Conservation (phyloP, 2,329 filamentous ascomycete species). For the Arachnomyces sp. region DNA sequence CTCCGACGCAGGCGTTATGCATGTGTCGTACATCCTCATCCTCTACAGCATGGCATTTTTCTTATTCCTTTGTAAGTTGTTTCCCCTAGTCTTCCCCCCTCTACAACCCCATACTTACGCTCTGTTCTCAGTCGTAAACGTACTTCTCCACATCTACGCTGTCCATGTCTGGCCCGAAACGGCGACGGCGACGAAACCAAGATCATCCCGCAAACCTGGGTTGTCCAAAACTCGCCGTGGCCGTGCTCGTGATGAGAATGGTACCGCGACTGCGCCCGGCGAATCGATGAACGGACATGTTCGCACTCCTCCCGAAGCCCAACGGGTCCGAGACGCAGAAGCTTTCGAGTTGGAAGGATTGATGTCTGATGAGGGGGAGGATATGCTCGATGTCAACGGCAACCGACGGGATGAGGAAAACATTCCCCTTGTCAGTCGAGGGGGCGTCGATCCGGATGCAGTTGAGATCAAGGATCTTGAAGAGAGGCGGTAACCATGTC, state of each 20-base stretch:
- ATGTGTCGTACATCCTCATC: conserved; percentile 87
- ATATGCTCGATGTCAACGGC: conserved; percentile 28
- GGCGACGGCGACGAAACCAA: conserved; percentile 9
- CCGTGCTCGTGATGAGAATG: not conserved
- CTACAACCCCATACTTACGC: conserved; percentile 7
- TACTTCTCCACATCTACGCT: conserved; percentile 79
- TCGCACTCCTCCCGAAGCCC: conserved; percentile 27
- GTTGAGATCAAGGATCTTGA: not conserved
- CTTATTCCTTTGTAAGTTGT: conserved; percentile 66
- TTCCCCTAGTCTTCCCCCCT: not conserved
- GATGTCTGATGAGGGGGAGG: conserved; percentile 77
- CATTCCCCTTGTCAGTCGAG: conserved; percentile 15
- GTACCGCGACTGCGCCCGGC: conserved; percentile 16
- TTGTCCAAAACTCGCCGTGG: conserved; percentile 1
- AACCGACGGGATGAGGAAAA: conserved; percentile 26
- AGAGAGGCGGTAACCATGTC: not conserved
- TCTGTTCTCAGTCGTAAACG: conserved; percentile 64
- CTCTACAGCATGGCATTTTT: conserved; percentile 85
- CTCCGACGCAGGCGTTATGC: conserved; percentile 64
- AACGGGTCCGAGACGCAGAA: conserved; percentile 67
- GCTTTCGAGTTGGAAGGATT: conserved; percentile 90
- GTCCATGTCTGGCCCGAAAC: conserved; percentile 45
- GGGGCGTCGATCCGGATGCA: not conserved
- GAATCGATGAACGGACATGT: conserved; percentile 39
- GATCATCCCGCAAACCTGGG: conserved; percentile 6